Evolutionary conservation across 768 basidiomycete species (phyloP), one percentile per base, ranked within the genome.

Genomic region (Infundibulicybe gibba): DNA sequence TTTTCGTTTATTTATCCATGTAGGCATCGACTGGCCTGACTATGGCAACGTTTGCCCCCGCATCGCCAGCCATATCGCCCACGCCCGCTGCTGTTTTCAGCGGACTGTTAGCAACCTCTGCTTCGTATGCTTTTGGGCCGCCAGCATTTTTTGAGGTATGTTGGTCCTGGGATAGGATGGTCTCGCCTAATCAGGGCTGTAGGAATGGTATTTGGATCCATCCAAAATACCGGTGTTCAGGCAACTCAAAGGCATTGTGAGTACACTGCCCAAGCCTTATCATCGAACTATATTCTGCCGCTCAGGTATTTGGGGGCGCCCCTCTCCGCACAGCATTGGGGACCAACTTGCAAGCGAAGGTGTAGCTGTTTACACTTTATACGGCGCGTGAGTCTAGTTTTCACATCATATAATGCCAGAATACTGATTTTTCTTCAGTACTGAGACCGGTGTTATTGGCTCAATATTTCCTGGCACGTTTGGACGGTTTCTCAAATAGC

Each of bases 141-240:
- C 68, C 68, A 0, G 47, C 59, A 2, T 64, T 69, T 45, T 39
- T 69, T 12, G 65, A 69, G 56, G 68, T 67, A 14, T 2, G 49
- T 15, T 38, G n/a, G 11, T 37, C 43, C 41, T 13, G 31, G 12
- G 21, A 3, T 40, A 17, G 25, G 6, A 17, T 48, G 6, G 9
- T 25, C 6, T 3, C 8, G 32, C n/a, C 25, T 15, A 37, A 8
- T 20, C 32, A 6, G 15, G 21, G 21, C 8, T 20, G 8, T 35
- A 54, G 54, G 45, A 37, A 20, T 58, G 54, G 56, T 52, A 52
- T 12, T 42, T 48, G 6, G 49, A 54, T 3, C 40, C 40, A 11
- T 32, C 39, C 4, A 31, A 38, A 9, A 21, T 54, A 5, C 44
- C 21, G 14, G 42, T 40, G 31, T 20, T 47, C 15, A 25, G 21